A percentile compares a stretch with the other conserved stretches of the same genome.
These are phyloP conservation scores for Exidia glandulosa DNA, from an alignment of 768 basidiomycete genomes.

Conservation along the genomic window DNA sequence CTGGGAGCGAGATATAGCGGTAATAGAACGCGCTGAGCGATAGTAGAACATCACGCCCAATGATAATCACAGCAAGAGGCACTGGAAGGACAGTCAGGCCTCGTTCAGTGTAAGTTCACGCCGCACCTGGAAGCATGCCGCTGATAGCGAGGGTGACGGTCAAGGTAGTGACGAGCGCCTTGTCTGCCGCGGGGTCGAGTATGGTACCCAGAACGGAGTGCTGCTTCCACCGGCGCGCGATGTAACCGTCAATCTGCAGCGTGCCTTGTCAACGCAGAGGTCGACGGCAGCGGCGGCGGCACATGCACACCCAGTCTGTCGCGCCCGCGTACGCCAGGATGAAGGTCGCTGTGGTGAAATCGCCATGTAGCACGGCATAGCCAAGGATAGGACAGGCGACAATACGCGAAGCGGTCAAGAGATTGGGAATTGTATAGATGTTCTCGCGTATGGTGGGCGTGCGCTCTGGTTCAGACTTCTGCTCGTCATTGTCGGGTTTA, in stretches of 20 bases:
- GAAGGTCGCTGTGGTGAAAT: slow-evolving; percentile 71
- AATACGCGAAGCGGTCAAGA: slow-evolving; percentile 81
- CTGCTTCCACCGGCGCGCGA: slow-evolving; percentile 80
- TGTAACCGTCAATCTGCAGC: slow-evolving; percentile 73
- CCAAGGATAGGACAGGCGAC: slow-evolving; percentile 84
- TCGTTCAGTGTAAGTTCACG: not conserved
- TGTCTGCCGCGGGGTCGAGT: slow-evolving; percentile 95
- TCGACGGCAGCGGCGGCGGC: slow-evolving; percentile 5
- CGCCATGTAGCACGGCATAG: slow-evolving; percentile 72
- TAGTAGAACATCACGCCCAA: slow-evolving; percentile 81
- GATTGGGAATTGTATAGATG: slow-evolving; percentile 89
- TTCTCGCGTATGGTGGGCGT: slow-evolving; percentile 48
- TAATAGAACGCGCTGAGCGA: slow-evolving; percentile 87
- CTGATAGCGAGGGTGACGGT: slow-evolving; percentile 78
- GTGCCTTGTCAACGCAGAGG: slow-evolving; percentile 3
- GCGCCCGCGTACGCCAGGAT: slow-evolving; percentile 86
- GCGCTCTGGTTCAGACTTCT: not conserved
- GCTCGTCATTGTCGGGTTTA: too few species aligned
- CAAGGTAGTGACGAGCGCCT: slow-evolving; percentile 87
- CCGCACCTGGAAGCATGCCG: slow-evolving; percentile 71
- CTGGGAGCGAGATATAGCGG: slow-evolving; percentile 79
- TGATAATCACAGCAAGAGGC: slow-evolving; percentile 72
- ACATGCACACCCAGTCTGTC: slow-evolving; percentile 67
- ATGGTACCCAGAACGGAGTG: slow-evolving; percentile 84
- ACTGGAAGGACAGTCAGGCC: slow-evolving; percentile 34